phyloP scores from a whole-genome alignment of 306 rosid species.

The Rosa persica region DNA sequence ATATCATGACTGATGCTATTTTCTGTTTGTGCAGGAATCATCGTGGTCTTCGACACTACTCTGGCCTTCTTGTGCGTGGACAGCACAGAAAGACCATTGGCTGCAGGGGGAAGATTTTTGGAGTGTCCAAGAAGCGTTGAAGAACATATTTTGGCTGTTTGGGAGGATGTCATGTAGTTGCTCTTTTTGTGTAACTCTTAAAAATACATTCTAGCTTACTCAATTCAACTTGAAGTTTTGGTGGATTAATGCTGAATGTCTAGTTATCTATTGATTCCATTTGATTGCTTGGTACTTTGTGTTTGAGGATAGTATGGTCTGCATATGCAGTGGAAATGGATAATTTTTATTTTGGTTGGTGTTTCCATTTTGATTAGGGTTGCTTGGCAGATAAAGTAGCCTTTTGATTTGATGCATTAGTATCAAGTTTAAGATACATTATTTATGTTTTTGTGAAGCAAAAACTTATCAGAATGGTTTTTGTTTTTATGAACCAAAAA shows the following conservation, averaged over 20 bases:
- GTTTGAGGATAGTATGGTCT: conserved; percentile 18
- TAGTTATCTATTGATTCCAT: conserved; percentile 12
- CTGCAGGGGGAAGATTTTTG: conserved; percentile 92
- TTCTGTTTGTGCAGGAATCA: conserved; percentile 69
- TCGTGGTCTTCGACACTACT: conserved; percentile 97
- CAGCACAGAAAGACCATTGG: conserved; percentile 99
- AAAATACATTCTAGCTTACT: conserved; percentile 19
- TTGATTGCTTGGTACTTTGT: conserved; percentile 2
- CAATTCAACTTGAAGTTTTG: conserved; percentile 28
- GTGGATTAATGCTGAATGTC: conserved; percentile 23
- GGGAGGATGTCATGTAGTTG: conserved; percentile 19
- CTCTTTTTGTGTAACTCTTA: conserved; percentile 22
- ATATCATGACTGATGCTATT: background rate
- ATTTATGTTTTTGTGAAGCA: too few species aligned
- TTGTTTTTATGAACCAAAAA: too few species aligned
- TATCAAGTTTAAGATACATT: too few species aligned
- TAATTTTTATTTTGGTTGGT: conserved; percentile 1
- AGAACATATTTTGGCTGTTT: conserved; percentile 10
- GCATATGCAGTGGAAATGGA: conserved; percentile 8
- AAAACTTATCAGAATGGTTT: too few species aligned
- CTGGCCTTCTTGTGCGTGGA: conserved; percentile 98
- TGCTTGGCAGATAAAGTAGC: too few species aligned
- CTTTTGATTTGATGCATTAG: too few species aligned
- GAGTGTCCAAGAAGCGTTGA: conserved; percentile 97
- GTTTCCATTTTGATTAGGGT: background rate